A percentile compares a stretch with the other conserved stretches of the same genome.
Conservation (phyloP, 2,329 filamentous ascomycete genomes). For the Penicillium sp. region DNA sequence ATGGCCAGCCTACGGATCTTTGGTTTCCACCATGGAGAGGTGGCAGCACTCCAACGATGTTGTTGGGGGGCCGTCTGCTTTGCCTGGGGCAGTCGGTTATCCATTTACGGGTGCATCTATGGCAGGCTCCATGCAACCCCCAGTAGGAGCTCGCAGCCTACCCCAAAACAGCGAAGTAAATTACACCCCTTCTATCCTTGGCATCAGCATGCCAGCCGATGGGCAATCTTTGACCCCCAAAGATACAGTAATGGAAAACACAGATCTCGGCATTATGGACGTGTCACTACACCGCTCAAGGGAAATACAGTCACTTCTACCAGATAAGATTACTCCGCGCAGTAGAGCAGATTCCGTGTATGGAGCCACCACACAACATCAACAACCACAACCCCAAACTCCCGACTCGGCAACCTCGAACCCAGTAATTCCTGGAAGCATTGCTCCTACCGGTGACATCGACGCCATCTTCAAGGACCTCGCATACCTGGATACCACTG, state of each 20-base stretch:
- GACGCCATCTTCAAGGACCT: conserved; percentile 48
- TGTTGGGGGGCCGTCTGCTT: conserved; percentile 8
- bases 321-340: conserved; percentile 21
- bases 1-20: conserved; percentile 37
- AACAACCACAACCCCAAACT: conserved; percentile 30
- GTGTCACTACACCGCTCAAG: conserved; percentile 16
- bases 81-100: conserved; percentile 2
- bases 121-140: conserved; percentile 10
- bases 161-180: conserved; percentile 18
- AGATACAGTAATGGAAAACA: conserved; percentile 30
- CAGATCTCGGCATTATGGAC: conserved; percentile 28
- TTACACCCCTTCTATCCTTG: conserved; percentile 31
- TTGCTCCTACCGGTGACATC: conserved; percentile 29
- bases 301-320: conserved; percentile 8
- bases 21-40: conserved; percentile 30
- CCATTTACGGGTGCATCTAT: conserved; percentile 2
- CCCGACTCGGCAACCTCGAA: conserved; percentile 36
- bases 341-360: conserved; percentile 22
- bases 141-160: conserved; percentile 8
- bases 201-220: conserved; percentile 35
- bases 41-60: conserved; percentile 26
- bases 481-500: conserved; percentile 46
- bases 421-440: conserved; percentile 15
- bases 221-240: conserved; percentile 34
- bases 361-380: conserved; percentile 14